phyloP scores from a whole-genome alignment of 768 basidiomycete species.

The Termitomyces sp. region DNA sequence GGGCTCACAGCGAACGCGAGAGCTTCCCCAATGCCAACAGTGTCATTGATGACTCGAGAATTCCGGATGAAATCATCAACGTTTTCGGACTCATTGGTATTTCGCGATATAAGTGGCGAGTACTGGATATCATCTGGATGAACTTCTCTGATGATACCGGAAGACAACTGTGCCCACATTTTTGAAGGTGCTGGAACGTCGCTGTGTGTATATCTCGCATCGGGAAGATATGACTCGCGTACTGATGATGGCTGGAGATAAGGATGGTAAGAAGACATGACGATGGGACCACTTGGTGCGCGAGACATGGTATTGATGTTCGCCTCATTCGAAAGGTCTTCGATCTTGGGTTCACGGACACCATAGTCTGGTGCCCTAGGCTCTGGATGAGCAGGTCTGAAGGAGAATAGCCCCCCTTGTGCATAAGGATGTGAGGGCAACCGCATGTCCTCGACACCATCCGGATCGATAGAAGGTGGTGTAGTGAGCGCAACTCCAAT shows the following conservation, averaged over 20 bases:
- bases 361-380: constrained; percentile 29
- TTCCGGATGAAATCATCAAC: constrained; percentile 13
- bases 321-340: background rate
- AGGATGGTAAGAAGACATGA: constrained; percentile 34
- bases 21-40: constrained; percentile 59
- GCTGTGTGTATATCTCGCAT: constrained; percentile 29
- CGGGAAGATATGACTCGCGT: constrained; percentile 29
- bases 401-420: constrained; percentile 30
- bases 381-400: constrained; percentile 19
- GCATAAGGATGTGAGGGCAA: constrained; percentile 47
- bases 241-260: constrained; percentile 31
- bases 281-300: constrained; percentile 20
- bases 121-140: constrained; percentile 40
- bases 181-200: constrained; percentile 35
- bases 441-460: constrained; percentile 25
- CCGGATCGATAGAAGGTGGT: constrained; percentile 20
- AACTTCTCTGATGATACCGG: constrained; percentile 39
- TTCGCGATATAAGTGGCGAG: constrained; percentile 37
- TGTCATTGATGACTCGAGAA: constrained; percentile 36
- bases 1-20: constrained; percentile 39
- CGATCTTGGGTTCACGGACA: background rate
- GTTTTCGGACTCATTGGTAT: constrained; percentile 4
- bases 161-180: constrained; percentile 48
- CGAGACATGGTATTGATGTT: constrained; percentile 22
- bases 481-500: constrained; percentile 32